Evolutionary conservation across 768 basidiomycete species (phyloP), one percentile per base, ranked within the genome.

Genomic region (Calocera viscosa): DNA sequence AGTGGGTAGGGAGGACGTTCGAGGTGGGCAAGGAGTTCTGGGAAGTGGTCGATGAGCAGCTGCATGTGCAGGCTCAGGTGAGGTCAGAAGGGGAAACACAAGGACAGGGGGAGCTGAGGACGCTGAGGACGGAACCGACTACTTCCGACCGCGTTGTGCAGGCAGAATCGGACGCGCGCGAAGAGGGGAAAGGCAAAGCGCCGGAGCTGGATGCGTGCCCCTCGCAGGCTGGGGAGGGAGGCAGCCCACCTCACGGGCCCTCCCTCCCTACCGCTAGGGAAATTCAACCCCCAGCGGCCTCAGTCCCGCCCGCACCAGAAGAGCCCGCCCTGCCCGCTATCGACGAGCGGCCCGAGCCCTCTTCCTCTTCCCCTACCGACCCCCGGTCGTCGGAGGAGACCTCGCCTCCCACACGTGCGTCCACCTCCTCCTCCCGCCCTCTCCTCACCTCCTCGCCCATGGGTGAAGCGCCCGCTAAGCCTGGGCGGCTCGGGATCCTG

Each of bases 1-100:
- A 72, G 70, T 91, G 88, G 88, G 81, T 88, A 32, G 89, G 90
- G 30, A 80, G 80, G 26, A 89, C 85, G 68, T 92, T 92, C 69
- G 87, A 90, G 71, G 79, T 92, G 39, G 90, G 90, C 1, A 64
- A 67, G 22, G 81, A 81, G n/a, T 81, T 92, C 68, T 60, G 53
- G 60, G 33, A 67, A 1, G 66, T 64, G 19, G 64, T 66, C 1
- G 68, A 63, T 5, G 67, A 67, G 24, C 63, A 64, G 47, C 22
- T 12, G 43, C 24, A 22, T 11, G 63, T 12, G 3, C 24, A 2
- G 16, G 11, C 12, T 5, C 7, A 24, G 8, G 70, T 66, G 28
- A 19, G 40, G 8, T 22, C 26, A 41, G 66, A 43, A 63, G 67
- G 68, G 64, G 14, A 17, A 30, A 14, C 12, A 17, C 0, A 19